Evolutionary conservation across 371 early-diverging fungal species (phyloP).

Genomic region (Phascolomyces articulosus): DNA sequence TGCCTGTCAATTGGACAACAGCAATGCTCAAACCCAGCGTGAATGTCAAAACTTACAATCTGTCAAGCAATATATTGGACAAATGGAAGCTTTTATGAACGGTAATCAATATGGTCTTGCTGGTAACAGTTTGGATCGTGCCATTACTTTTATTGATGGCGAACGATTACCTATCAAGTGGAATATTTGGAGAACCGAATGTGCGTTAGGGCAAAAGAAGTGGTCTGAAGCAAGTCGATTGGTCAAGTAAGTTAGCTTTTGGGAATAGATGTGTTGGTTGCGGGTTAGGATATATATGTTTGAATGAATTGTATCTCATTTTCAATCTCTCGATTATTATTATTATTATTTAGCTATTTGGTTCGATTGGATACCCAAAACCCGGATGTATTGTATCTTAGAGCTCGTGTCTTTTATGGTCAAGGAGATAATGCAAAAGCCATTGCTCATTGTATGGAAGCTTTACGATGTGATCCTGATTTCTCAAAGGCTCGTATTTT

Average conservation of each 20-base stretch:
- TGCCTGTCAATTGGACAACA: conserved; percentile 48
- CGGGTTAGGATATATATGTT: no score
- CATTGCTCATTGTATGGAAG: conserved; percentile 64
- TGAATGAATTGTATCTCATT: no score
- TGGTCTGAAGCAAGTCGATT: conserved; percentile 71
- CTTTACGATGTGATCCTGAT: conserved; percentile 83
- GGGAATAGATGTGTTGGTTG: no score
- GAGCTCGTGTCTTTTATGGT: conserved; percentile 75
- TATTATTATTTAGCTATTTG: conserved; percentile 39
- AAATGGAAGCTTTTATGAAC: conserved; percentile 54
- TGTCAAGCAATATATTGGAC: conserved; percentile 62
- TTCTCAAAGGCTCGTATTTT: conserved; percentile 69
- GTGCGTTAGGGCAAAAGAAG: conserved; percentile 69
- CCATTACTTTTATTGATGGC: conserved; percentile 62
- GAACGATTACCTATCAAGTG: conserved; percentile 65
- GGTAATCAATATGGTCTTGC: conserved; percentile 66
- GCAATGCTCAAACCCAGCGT: conserved; percentile 44
- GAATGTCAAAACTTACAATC: conserved; percentile 52
- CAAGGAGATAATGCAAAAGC: conserved; percentile 72
- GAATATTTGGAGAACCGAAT: conserved; percentile 74
- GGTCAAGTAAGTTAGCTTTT: conserved; percentile 37
- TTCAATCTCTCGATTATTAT: no score
- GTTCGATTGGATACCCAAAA: conserved; percentile 69
- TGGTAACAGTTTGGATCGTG: conserved; percentile 65
- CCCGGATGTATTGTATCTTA: conserved; percentile 74